Percentiles rank a stretch among this genome's conserved stretches.
Conservation (phyloP, 805 yeast species). For the Lipomyces yamadae region DNA sequence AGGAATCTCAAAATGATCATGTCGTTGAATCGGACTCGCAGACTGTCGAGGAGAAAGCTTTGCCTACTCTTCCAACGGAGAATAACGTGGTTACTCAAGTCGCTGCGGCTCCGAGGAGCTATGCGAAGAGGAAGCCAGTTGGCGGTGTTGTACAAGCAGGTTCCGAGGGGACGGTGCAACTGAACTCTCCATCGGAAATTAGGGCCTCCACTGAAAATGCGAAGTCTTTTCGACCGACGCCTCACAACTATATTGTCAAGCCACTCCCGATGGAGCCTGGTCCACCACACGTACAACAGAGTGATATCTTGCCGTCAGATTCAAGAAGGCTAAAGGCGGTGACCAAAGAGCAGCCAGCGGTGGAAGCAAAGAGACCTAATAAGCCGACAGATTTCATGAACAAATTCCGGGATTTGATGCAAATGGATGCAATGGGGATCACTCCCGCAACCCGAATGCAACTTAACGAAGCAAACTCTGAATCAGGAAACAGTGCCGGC, state of each 20-base stretch:
- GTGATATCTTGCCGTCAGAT: background rate
- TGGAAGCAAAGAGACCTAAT: background rate
- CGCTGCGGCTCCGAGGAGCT: background rate
- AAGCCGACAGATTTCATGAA: constrained; percentile 3
- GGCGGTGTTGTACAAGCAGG: background rate
- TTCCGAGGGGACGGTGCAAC: background rate
- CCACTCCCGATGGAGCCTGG: constrained; percentile 3
- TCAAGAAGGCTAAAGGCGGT: background rate
- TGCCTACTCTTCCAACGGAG: background rate
- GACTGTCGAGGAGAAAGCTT: background rate
- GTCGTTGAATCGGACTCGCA: background rate
- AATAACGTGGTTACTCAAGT: background rate
- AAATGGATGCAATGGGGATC: constrained; percentile 32
- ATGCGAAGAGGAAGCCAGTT: constrained; percentile 6
- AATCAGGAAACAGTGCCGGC: background rate
- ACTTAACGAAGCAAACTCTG: background rate
- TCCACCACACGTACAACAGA: background rate
- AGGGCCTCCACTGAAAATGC: background rate
- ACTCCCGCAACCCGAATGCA: constrained; percentile 22
- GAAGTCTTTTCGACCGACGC: background rate
- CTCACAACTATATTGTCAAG: background rate
- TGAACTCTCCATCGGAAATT: background rate
- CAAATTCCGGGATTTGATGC: constrained; percentile 28
- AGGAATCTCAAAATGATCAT: background rate
- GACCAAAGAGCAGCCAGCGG: background rate